Evolutionary conservation across 441 rosid genomes (phyloP), one percentile per base, ranked within the genome.

Genomic region (Mallotus japonicus): DNA sequence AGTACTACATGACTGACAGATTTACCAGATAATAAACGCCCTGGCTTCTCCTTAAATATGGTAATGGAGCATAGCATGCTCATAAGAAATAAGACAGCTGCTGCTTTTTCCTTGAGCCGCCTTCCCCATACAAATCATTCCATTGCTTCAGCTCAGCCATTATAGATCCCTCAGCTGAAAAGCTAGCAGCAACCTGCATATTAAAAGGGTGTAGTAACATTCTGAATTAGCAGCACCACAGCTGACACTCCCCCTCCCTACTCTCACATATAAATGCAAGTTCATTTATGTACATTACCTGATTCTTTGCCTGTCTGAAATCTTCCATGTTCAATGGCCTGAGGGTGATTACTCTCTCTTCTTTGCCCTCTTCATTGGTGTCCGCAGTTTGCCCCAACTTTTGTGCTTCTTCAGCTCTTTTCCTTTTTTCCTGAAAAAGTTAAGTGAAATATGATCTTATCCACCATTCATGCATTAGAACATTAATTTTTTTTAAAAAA

Each of bases 251-350:
- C 40, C 40, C 40, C 40, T 37, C 40, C 40, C 6, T 37, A 37
- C 40, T 37, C 40, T 3, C 40, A 37, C 6, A 37, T 37, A 37
- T 6, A 37, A 37, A 37, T 37, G 40, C 40, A 37, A 6, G 40
- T 4, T 37, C 40, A 37, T 37, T 37, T 37, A 37, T 37, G 40
- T 6, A 7, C 49, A 44, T 44, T 44, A 89, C 99, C 93, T 93
- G 99, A 83, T 90, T 89, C 84, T 91, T 95, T 32, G 98, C 98
- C 79, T 85, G 82, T 82, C 86, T 89, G 92, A 95, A 79, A 75
- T 95, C 99, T 81, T 95, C 97, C 98, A 88, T 87, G 86, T 75
- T 91, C 67, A 91, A 81, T 62, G 97, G 72, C 84, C 98, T 88
- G 76, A 92, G 76, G 7, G 72, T 83, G 70, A 91, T 91, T 54